Evolutionary conservation across 2,329 filamentous ascomycete genomes (phyloP), one percentile per base, ranked within the genome.

Genomic region (Stachybotrys echinatus): DNA sequence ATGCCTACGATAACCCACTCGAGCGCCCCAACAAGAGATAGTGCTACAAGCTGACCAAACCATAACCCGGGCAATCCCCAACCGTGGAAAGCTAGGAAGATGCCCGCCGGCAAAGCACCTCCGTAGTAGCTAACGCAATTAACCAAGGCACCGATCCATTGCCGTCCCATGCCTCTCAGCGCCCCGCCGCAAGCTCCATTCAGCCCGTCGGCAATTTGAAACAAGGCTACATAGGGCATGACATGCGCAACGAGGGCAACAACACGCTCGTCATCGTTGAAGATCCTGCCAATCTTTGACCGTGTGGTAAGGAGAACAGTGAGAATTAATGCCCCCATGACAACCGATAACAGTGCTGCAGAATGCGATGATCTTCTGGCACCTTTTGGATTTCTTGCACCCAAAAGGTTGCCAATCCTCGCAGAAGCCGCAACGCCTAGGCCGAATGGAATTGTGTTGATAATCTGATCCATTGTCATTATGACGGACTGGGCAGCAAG

Each of bases 201-300:
- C 31, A 95, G 70, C 0, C 90, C 91, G 63, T 95, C 90, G 0
- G 90, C 89, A 52, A 95, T 92, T 71, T 95, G 90, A 68, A 95
- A 95, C 3, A 95, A 73, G 1, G 90, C 91, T 1, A 95, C 90
- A 59, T 85, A 92, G 0, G 91, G 91, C 74, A 95, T 84, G 22
- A 95, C 87, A 17, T 85, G 72, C 1, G 86, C 81, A 0, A 91
- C 92, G 1, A 95, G 79, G 8, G 65, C 71, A 42, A 95, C 76
- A 0, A 95, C 90, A 0, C 76, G 69, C 19, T 80, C 68, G 58
- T 95, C 89, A 54, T 91, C 80, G 60, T 92, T 95, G 73, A 95
- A 95, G 2, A 95, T 79, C 48, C 80, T 80, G 0, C 87, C 90
- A 55, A 92, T 91, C 21, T 84, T 75, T 56, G 90, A 72, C 54